Evolutionary conservation across 495 filamentous ascomycete species (phyloP).

Genomic region (Podospora didyma): DNA sequence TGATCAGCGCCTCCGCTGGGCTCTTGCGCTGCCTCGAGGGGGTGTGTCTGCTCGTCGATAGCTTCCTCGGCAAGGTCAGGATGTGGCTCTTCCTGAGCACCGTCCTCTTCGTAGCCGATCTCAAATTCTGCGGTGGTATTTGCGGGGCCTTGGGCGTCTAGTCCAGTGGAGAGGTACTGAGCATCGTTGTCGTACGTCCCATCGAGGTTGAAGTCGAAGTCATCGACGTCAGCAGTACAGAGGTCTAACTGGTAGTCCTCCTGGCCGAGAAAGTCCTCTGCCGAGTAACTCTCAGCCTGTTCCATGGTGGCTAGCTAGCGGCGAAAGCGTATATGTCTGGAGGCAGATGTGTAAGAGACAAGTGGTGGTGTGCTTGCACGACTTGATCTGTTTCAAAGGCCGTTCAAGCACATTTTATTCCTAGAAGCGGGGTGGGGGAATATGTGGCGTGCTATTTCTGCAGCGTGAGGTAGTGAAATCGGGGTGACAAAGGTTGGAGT

Average conservation of each 20-base stretch:
- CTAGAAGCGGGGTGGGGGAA: too few species aligned
- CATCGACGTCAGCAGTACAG: conserved; percentile 20
- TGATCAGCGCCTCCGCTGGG: conserved; percentile 7
- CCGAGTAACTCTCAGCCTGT: conserved; percentile 18
- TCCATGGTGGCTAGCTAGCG: conserved; percentile 17
- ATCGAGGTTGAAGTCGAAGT: conserved; percentile 28
- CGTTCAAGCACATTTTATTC: too few species aligned
- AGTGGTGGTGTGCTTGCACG: background rate
- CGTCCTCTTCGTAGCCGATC: conserved; percentile 18
- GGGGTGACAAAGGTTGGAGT: too few species aligned
- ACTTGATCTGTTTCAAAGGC: too few species aligned
- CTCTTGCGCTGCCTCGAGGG: conserved; percentile 15
- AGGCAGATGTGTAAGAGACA: background rate
- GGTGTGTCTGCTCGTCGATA: background rate
- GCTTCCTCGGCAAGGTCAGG: background rate
- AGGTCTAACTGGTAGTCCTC: conserved; percentile 25
- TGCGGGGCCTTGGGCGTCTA: background rate
- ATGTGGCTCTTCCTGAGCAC: too few species aligned
- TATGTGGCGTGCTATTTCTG: too few species aligned
- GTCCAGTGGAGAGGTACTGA: background rate
- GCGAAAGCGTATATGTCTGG: background rate
- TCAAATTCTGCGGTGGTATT: conserved; percentile 12
- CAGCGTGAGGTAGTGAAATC: too few species aligned
- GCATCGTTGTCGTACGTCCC: conserved; percentile 11
- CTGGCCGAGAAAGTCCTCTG: conserved; percentile 20